These are phyloP conservation scores for Lachancea kluyveri DNA, from an alignment of 805 yeast species.

Conservation along the genomic window DNA sequence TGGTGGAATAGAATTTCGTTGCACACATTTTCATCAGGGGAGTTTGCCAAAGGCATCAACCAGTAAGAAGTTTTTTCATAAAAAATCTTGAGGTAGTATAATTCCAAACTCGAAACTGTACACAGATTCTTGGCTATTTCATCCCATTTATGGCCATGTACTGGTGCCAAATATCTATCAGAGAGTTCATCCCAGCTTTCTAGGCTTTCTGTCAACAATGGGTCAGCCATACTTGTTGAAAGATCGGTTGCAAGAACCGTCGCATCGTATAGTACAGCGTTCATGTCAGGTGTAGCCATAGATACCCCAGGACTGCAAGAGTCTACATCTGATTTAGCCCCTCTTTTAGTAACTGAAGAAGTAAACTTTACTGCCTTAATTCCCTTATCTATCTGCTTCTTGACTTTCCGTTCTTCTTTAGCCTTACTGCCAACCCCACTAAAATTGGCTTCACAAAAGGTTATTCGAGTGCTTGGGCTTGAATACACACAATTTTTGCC, in stretches of 20 bases:
- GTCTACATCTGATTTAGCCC: background rate
- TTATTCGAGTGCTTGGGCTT: background rate
- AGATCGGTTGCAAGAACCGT: conserved; percentile 9
- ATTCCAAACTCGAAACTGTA: conserved; percentile 6
- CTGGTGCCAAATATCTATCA: background rate
- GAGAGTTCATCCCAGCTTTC: background rate
- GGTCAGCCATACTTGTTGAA: conserved; percentile 6
- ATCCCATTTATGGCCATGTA: conserved; percentile 7
- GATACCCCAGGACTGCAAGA: too few relatives aligned
- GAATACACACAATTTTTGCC: conserved; percentile 8
- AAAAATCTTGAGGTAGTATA: conserved; percentile 10
- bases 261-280: conserved; percentile 8
- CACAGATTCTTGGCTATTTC: conserved; percentile 3
- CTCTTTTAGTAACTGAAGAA: background rate
- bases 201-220: conserved; percentile 1
- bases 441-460: too few relatives aligned
- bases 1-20: conserved; percentile 12
- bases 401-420: background rate
- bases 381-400: background rate
- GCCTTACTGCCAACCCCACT: too few relatives aligned
- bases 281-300: conserved; percentile 3
- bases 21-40: conserved; percentile 8
- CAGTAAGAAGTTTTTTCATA: conserved; percentile 13
- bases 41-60: conserved; percentile 13
- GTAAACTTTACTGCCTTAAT: background rate